Conservation (phyloP, 306 rosid species). For the Prunus mongolica region DNA sequence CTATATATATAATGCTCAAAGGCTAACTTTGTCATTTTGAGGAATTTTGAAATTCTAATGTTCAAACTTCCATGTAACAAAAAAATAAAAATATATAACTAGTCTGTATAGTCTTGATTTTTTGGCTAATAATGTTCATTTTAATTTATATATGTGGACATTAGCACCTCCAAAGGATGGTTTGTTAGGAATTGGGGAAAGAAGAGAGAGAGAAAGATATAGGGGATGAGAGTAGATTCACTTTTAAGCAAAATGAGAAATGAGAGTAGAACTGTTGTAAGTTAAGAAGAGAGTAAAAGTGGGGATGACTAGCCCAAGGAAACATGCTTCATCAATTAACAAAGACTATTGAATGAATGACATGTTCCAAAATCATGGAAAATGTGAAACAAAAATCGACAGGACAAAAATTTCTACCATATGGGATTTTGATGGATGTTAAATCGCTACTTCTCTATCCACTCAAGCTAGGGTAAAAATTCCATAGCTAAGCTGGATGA, state of each 20-base stretch:
- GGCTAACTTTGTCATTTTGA: no score
- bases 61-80: no score
- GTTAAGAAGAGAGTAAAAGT: no score
- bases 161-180: no score
- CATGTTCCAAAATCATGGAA: not conserved
- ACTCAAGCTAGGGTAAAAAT: not conserved
- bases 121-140: no score
- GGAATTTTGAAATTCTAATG: no score
- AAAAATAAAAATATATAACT: no score
- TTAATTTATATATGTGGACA: no score
- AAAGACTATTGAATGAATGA: not conserved
- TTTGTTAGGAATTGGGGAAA: not conserved
- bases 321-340: constrained; percentile 4
- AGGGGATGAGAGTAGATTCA: not conserved
- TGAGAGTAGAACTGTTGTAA: not conserved
- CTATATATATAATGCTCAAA: no score
- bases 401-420: not conserved
- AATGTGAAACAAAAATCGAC: not conserved
- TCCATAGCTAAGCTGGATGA: constrained; percentile 25
- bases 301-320: not conserved
- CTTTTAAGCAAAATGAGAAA: not conserved
- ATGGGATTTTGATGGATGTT: not conserved
- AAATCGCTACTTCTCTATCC: not conserved
- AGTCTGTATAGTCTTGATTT: no score
- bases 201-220: not conserved